Evolutionary conservation across 73 alveolate genomes (phyloP).

Genomic region (Uronychia setigera): DNA sequence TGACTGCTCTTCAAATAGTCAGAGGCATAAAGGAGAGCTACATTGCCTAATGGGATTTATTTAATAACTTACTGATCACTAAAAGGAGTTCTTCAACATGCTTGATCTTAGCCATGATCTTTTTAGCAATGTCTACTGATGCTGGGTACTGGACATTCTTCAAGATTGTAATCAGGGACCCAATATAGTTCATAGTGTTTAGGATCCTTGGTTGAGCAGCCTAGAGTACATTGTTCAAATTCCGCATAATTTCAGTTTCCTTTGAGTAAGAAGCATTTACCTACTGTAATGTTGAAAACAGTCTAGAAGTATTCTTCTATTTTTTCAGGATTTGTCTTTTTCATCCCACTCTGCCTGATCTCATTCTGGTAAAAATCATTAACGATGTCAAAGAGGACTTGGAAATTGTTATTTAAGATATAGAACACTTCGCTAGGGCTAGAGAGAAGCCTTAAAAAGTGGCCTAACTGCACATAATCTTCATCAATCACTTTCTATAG

Average conservation of each 20-base stretch:
- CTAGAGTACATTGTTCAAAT: neutral
- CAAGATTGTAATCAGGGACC: no score
- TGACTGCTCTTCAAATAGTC: no score
- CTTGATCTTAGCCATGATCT: no score
- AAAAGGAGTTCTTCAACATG: no score
- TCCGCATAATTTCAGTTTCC: neutral
- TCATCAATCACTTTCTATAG: slow-evolving; percentile 40
- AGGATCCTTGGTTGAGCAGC: neutral
- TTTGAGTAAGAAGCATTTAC: neutral
- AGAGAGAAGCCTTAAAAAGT: slow-evolving; percentile 43
- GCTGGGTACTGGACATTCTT: no score
- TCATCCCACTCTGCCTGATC: neutral
- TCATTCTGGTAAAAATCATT: slow-evolving; percentile 19
- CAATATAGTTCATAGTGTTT: no score
- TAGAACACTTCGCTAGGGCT: slow-evolving; percentile 25
- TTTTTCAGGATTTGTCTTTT: neutral
- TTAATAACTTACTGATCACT: no score
- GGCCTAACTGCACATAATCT: slow-evolving; percentile 25
- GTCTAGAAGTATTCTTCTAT: neutral
- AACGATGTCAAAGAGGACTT: slow-evolving; percentile 26
- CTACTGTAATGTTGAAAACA: neutral
- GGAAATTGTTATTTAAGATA: slow-evolving; percentile 11
- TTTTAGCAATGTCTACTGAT: no score
- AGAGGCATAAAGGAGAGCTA: no score
- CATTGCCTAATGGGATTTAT: no score